Percentiles rank a stretch among this genome's conserved stretches.
Conservation (phyloP, 768 basidiomycete species). For the Trametes cinnabarina region DNA sequence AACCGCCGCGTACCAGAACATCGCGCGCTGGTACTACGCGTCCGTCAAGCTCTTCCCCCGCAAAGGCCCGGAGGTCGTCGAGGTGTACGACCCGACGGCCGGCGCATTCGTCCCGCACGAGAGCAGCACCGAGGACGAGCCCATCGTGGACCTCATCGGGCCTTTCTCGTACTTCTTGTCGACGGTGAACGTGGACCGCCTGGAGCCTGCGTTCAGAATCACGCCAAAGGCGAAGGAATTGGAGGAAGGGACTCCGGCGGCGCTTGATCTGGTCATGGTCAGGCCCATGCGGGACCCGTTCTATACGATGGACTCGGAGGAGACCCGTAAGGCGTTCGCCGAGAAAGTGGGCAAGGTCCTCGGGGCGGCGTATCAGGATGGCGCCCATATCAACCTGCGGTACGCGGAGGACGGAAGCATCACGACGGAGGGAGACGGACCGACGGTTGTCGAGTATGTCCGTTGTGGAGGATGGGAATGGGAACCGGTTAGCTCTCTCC, state of each 20-base stretch:
- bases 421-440: slow-evolving; percentile 42
- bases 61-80: slow-evolving; percentile 39
- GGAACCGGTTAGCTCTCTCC: slow-evolving; percentile 62
- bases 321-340: slow-evolving; percentile 49
- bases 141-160: slow-evolving; percentile 54
- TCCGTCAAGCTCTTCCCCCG: slow-evolving; percentile 54
- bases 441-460: slow-evolving; percentile 70
- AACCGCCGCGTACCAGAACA: slow-evolving; percentile 76
- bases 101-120: slow-evolving; percentile 47
- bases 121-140: slow-evolving; percentile 27
- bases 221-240: slow-evolving; percentile 55
- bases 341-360: slow-evolving; percentile 54
- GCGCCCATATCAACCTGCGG: slow-evolving; percentile 61
- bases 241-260: slow-evolving; percentile 34
- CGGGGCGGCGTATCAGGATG: slow-evolving; percentile 72
- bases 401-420: slow-evolving; percentile 49
- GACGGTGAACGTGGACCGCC: slow-evolving; percentile 78
- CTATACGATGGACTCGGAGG: slow-evolving; percentile 39
- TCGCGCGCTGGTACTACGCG: slow-evolving; percentile 66
- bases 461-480: slow-evolving; percentile 84
- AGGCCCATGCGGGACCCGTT: slow-evolving; percentile 66
- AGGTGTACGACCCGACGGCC: slow-evolving; percentile 58
- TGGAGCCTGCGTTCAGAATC: slow-evolving; percentile 82
- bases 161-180: slow-evolving; percentile 88
- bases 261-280: slow-evolving; percentile 74